These are phyloP conservation scores for Penicillium nucicola DNA, from an alignment of 495 filamentous ascomycete genomes.

Conservation along the genomic window DNA sequence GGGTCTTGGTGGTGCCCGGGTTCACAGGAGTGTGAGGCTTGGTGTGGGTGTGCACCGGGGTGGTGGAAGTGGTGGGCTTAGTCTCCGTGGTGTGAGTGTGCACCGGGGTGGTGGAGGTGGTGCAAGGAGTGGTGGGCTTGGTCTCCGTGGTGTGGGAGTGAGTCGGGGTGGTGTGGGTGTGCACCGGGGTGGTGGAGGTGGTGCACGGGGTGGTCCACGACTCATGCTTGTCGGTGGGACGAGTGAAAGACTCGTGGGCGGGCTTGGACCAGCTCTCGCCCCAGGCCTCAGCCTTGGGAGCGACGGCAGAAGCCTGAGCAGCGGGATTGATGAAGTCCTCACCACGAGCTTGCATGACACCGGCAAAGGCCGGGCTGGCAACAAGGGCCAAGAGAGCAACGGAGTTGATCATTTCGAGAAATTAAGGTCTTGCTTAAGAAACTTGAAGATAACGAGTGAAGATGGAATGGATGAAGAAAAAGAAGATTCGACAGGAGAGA, in stretches of 20 bases:
- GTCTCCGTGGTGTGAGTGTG: background rate
- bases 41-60: background rate
- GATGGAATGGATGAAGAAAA: slow-evolving; percentile 19
- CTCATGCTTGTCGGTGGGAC: background rate
- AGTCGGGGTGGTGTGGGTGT: background rate
- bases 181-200: slow-evolving; percentile 11
- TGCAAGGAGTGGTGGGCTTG: slow-evolving; percentile 4
- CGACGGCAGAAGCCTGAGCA: slow-evolving; percentile 2
- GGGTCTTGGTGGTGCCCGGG: slow-evolving; percentile 29
- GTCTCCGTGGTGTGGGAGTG: background rate
- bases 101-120: slow-evolving; percentile 7
- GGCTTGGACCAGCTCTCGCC: slow-evolving; percentile 11
- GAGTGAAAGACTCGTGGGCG: background rate
- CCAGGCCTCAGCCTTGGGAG: slow-evolving; percentile 3
- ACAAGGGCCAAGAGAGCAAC: slow-evolving; percentile 40
- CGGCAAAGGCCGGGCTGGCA: slow-evolving; percentile 39
- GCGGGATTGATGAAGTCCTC: slow-evolving; percentile 12
- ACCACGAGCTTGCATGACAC: slow-evolving; percentile 34
- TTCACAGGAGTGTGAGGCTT: slow-evolving; percentile 15
- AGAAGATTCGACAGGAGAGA: slow-evolving; percentile 9
- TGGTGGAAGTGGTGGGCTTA: slow-evolving; percentile 5
- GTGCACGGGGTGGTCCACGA: slow-evolving; percentile 14
- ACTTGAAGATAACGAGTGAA: slow-evolving; percentile 39
- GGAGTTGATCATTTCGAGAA: slow-evolving; percentile 41
- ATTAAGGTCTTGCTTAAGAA: slow-evolving; percentile 17